These are phyloP conservation scores for Diplodia scrobiculata DNA, from an alignment of 2,329 filamentous ascomycete species.

Conservation along the genomic window DNA sequence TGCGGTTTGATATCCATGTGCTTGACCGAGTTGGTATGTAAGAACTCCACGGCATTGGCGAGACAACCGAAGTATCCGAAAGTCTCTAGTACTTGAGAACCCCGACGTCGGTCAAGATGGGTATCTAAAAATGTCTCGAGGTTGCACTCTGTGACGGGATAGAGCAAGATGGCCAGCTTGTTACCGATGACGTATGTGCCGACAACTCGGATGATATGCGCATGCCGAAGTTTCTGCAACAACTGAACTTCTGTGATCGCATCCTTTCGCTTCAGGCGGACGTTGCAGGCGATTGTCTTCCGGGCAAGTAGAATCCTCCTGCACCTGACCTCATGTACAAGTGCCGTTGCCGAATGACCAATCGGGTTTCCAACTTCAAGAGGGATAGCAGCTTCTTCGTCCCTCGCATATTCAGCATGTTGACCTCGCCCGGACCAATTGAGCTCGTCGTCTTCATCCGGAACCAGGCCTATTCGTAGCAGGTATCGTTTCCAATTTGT, in stretches of 20 bases:
- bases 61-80: conserved; percentile 42
- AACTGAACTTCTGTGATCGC: not conserved
- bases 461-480: not conserved
- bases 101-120: accelerated
- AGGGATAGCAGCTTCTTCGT: not conserved
- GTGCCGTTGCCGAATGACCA: not conserved
- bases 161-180: conserved; percentile 39
- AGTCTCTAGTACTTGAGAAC: conserved; percentile 18
- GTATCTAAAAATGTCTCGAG: conserved; percentile 38
- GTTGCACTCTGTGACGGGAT: conserved; percentile 45
- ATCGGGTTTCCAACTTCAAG: not conserved
- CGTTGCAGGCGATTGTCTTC: not conserved
- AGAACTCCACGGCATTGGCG: conserved; percentile 36
- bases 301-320: not conserved
- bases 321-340: not conserved
- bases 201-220: not conserved
- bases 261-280: not conserved
- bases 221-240: not conserved
- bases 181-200: not conserved
- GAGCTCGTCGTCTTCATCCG: not conserved
- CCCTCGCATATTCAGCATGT: not conserved
- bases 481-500: not conserved
- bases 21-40: conserved; percentile 32
- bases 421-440: not conserved
- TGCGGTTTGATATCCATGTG: conserved; percentile 34